These are phyloP conservation scores for Crithidia fasciculata DNA, from an alignment of 208 protist species.

Conservation along the genomic window DNA sequence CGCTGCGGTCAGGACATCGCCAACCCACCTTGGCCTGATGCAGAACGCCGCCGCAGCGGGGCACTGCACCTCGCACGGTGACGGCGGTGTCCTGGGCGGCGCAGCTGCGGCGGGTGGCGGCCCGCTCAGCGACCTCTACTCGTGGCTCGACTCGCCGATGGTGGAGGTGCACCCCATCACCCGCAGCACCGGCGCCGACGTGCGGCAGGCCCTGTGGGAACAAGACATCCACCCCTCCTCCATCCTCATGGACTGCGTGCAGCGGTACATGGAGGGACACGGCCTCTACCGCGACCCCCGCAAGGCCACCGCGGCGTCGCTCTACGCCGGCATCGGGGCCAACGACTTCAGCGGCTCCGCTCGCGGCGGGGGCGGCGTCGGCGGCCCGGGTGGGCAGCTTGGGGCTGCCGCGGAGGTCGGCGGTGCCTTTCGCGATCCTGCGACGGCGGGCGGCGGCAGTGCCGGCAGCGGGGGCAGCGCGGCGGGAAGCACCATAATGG, in stretches of 20 bases:
- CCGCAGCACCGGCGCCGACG: constrained; percentile 80
- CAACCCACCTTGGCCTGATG: constrained; percentile 1
- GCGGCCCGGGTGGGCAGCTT: constrained; percentile 8
- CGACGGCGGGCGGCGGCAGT: constrained; percentile 5
- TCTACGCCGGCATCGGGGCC: constrained; percentile 34
- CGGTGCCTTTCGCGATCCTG: constrained; percentile 24
- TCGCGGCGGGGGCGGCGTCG: constrained; percentile 9
- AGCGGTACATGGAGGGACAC: constrained; percentile 83
- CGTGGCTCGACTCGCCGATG: constrained; percentile 46
- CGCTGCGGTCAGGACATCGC: constrained; percentile 1
- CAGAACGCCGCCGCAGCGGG: background rate
- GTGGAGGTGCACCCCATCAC: constrained; percentile 84
- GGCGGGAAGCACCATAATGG: constrained; percentile 7
- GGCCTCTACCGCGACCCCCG: constrained; percentile 81
- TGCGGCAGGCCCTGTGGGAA: constrained; percentile 88
- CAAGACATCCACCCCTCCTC: constrained; percentile 59
- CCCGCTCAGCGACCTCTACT: background rate
- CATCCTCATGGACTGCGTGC: constrained; percentile 76
- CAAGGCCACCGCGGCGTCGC: constrained; percentile 49
- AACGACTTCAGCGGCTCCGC: constrained; percentile 20
- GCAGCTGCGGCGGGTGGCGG: background rate
- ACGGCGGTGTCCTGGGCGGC: background rate
- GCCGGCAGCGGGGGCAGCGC: background rate
- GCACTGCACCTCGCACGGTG: background rate
- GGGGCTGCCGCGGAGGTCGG: constrained; percentile 12